Evolutionary conservation across 768 basidiomycete genomes (phyloP), one percentile per base, ranked within the genome.

Genomic region (Tylopilus plumbeoviolaceoides): DNA sequence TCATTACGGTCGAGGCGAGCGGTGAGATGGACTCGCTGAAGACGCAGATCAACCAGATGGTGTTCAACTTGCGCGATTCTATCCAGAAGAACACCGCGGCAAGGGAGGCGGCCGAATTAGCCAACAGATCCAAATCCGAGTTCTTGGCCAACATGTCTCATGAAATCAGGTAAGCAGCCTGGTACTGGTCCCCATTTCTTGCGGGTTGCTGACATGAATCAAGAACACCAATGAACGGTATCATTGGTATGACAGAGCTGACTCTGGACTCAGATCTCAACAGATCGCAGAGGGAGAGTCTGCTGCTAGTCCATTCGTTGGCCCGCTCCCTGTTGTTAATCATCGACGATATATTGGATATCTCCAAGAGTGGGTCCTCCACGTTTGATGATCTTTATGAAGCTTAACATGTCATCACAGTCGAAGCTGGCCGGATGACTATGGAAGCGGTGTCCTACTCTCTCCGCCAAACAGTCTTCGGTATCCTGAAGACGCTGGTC

Each of bases 11-110:
- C 64, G 95, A 98, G 64, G 97, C 97, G 1, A 87, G 84, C 56
- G 97, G 97, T 47, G 97, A 99, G 72, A 98, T 98, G 97, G 95
- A 98, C 72, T 94, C 91, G 44, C 80, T 99, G 74, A 98, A 99
- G 80, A 97, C 93, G 1, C 95, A 95, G 72, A 95, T 95, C 76
- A 95, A 95, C 63, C 91, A 97, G 72, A 99, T 98, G 97, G 92
- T 99, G 51, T 95, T 91, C 77, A 95, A 95, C 63, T 79, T 99
- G 72, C 79, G 97, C 23, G 95, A 98, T 67, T 86, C 84, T 59
- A 97, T 99, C 48, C 95, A 98, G 80, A 97, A 95, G 85, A 98
- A 99, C 67, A 98, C 94, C 1, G 90, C 91, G 20, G 97, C 97
- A 7, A 83, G 95, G 65, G 95, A 98, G 70, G 94, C 95, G 0